A percentile compares a stretch with the other conserved stretches of the same genome.
phyloP scores from a whole-genome alignment of 305 asterid species.

The Petunia hybrid region DNA sequence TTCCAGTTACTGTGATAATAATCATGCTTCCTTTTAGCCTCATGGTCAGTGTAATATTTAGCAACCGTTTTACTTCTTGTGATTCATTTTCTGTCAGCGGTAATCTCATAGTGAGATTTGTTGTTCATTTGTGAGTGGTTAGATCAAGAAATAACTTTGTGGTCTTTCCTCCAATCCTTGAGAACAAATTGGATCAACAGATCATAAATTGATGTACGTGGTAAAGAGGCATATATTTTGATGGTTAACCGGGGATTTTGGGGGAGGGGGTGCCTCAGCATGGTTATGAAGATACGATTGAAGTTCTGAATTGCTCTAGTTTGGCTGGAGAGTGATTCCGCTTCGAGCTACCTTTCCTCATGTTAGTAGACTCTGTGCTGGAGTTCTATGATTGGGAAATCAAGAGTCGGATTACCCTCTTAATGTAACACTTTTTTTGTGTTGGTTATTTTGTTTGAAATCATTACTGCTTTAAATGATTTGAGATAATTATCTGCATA shows the following conservation, averaged over 20 bases:
- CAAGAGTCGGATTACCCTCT: neutral
- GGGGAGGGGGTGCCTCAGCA: neutral
- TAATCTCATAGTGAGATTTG: neutral
- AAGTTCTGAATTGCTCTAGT: neutral
- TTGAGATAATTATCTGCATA: neutral
- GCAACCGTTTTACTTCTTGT: neutral
- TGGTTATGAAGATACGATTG: neutral
- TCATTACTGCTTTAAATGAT: neutral
- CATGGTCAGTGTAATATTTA: neutral
- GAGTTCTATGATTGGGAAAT: neutral
- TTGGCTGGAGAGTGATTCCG: neutral
- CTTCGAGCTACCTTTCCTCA: neutral
- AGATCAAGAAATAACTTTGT: neutral
- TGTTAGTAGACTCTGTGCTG: neutral
- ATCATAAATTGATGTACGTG: neutral
- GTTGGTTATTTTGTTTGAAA: conserved; percentile 1
- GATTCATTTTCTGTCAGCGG: neutral
- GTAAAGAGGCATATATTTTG: neutral
- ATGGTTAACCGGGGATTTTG: neutral
- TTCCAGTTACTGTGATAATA: neutral
- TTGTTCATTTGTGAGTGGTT: neutral
- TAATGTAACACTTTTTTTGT: neutral
- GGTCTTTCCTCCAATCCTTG: neutral
- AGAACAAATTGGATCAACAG: neutral
- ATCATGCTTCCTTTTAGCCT: neutral